Base-by-base conservation (phyloP, 73 alveolate species). In the Urostyla sp. region DNA sequence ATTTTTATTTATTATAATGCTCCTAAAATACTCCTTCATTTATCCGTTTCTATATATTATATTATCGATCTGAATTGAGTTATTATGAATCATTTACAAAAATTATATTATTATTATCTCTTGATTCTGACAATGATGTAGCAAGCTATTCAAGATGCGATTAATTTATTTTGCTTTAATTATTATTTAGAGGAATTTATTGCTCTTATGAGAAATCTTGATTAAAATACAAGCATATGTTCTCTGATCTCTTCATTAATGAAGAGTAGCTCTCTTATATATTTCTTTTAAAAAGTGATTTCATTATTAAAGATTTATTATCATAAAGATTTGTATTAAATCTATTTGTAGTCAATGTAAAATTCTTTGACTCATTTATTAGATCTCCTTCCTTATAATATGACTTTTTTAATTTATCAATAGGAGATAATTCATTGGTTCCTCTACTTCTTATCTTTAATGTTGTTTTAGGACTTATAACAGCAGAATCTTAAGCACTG, bases 321-420 rank as follows among this genome's bases (percentile, higher is more conserved):
- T 59, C 76, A 52, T 35, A 35, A 31, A 59, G 32, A 21, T 59
- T 59, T 36, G 76, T 59, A 4, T 36, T 6, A 20, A 32, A 59
- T 7, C 76, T 59, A 36, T 59, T 24, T 3, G 76, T 36, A 32
- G 18, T 28, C 4, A 55, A 11, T 59, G 76, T 59, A 32, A 59
- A 59, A 35, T 8, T 35, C 37, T 59, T 30, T 6, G 76, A 52
- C 37, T 55, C 76, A 3, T 34, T 59, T 13, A 59, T 30, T 27
- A 59, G 24, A 59, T 59, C 76, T 59, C 34, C 30, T 34, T 59
- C 76, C 20, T 59, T 59, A 21, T 59, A 59, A 27, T 59, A 59
- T 15, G 55, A 52, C 20, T 59, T n/a, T 8, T 35, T n/a, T 31
- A 52, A 13, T 32, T 32, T 31, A 30, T 59, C 34, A 28, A 35